Conservation (phyloP, 129 eudicot species). For the Flaveria robusta region DNA sequence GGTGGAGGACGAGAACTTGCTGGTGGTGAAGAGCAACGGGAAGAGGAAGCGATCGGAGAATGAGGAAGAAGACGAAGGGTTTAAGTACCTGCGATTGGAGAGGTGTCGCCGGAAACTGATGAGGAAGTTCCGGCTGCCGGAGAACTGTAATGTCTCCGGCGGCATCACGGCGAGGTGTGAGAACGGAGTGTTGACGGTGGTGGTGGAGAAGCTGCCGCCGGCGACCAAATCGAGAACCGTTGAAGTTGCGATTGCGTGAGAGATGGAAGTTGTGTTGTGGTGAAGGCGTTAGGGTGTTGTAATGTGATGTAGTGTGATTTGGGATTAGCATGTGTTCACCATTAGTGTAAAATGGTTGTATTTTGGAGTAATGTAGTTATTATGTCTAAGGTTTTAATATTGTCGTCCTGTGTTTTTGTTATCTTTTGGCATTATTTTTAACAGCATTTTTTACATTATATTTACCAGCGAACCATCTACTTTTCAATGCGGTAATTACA, state of each 20-base stretch:
- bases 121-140: slow-evolving; percentile 76
- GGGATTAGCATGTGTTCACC: neutral
- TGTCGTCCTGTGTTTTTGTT: too few relatives aligned
- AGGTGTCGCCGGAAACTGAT: slow-evolving; percentile 50
- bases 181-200: slow-evolving; percentile 73
- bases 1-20: slow-evolving; percentile 61
- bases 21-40: slow-evolving; percentile 68
- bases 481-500: too few relatives aligned
- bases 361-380: too few relatives aligned
- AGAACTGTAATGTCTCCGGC: slow-evolving; percentile 50
- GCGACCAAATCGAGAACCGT: slow-evolving; percentile 68
- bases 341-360: too few relatives aligned
- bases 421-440: too few relatives aligned
- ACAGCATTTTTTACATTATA: too few relatives aligned
- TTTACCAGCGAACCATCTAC: too few relatives aligned
- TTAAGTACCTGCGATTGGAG: slow-evolving; percentile 75
- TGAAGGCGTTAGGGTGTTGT: neutral
- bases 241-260: slow-evolving; percentile 53
- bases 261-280: neutral
- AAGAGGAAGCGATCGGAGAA: slow-evolving; percentile 75
- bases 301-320: neutral
- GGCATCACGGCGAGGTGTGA: slow-evolving; percentile 65
- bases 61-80: slow-evolving; percentile 63
- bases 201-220: slow-evolving; percentile 71
- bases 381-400: too few relatives aligned